phyloP scores from a whole-genome alignment of 768 basidiomycete species.

The Leucosporidium scottii region DNA sequence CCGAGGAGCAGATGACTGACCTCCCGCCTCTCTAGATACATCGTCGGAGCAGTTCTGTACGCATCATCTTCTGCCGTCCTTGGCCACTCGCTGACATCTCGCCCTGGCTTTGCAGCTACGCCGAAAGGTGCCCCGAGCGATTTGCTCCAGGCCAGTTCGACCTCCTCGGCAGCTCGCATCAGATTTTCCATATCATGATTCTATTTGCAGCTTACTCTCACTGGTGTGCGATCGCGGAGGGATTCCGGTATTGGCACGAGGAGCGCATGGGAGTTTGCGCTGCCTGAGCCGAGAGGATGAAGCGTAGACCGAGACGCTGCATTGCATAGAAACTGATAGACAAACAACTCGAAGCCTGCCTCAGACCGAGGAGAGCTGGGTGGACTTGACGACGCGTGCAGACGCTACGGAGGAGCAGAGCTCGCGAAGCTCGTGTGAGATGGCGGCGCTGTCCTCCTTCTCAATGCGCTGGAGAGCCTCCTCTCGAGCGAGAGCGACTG shows the following conservation, averaged over 20 bases:
- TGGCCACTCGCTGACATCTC: constrained; percentile 31
- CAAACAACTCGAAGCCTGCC: no score
- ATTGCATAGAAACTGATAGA: no score
- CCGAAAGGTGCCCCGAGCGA: constrained; percentile 72
- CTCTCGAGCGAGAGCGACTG: no score
- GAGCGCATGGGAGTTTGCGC: neutral
- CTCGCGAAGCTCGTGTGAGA: no score
- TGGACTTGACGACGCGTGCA: no score
- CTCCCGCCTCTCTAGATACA: constrained; percentile 52
- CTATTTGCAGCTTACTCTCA: constrained; percentile 64
- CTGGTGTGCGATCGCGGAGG: constrained; percentile 54
- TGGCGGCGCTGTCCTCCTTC: no score
- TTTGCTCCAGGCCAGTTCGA: constrained; percentile 71
- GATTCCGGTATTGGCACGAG: constrained; percentile 56
- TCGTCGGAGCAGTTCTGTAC: constrained; percentile 73
- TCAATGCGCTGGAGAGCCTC: no score
- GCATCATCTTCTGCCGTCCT: constrained; percentile 22
- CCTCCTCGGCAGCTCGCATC: constrained; percentile 70
- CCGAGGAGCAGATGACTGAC: no score
- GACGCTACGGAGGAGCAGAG: no score
- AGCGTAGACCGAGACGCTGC: no score
- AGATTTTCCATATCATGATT: constrained; percentile 81
- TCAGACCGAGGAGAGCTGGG: no score
- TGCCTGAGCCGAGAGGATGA: no score
- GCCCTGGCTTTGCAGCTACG: constrained; percentile 40